Percentiles rank a stretch among this genome's conserved stretches.
These are phyloP conservation scores for Echites panduratus DNA, from an alignment of 257 asterid species.

Conservation along the genomic window DNA sequence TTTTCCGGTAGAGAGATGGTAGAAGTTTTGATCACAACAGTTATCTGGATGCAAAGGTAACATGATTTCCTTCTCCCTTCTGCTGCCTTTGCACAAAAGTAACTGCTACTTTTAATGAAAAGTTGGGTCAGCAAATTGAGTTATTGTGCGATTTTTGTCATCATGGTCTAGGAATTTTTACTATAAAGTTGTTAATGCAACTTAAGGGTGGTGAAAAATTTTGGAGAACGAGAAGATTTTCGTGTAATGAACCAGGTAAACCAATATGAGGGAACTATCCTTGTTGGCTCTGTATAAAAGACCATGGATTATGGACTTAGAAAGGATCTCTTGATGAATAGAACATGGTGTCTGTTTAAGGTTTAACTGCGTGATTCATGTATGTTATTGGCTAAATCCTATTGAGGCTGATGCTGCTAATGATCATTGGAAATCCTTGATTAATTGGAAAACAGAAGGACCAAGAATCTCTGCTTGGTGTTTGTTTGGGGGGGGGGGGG, in stretches of 20 bases:
- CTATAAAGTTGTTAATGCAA: neutral
- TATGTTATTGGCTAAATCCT: too few relatives aligned
- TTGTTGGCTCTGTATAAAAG: neutral
- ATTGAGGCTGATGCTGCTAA: too few relatives aligned
- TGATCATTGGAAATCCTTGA: neutral
- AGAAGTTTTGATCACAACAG: conserved; percentile 58
- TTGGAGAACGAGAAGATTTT: neutral
- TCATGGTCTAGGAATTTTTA: neutral
- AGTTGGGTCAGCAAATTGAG: neutral
- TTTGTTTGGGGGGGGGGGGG: too few relatives aligned
- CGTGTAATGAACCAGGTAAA: neutral
- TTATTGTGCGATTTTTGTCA: neutral
- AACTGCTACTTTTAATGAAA: neutral
- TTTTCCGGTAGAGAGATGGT: conserved; percentile 74
- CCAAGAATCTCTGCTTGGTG: too few relatives aligned
- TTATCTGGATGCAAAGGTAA: conserved; percentile 88
- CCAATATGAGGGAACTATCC: neutral
- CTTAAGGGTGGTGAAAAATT: neutral
- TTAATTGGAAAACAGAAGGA: neutral
- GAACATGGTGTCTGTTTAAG: neutral
- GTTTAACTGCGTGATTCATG: neutral
- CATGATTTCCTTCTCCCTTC: conserved; percentile 1
- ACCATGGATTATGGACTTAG: neutral
- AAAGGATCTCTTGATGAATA: neutral
- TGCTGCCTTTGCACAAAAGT: neutral